Percentiles rank a stretch among this genome's conserved stretches.
phyloP scores from a whole-genome alignment of 2,329 filamentous ascomycete genomes.

The Fusarium lyarnte region DNA sequence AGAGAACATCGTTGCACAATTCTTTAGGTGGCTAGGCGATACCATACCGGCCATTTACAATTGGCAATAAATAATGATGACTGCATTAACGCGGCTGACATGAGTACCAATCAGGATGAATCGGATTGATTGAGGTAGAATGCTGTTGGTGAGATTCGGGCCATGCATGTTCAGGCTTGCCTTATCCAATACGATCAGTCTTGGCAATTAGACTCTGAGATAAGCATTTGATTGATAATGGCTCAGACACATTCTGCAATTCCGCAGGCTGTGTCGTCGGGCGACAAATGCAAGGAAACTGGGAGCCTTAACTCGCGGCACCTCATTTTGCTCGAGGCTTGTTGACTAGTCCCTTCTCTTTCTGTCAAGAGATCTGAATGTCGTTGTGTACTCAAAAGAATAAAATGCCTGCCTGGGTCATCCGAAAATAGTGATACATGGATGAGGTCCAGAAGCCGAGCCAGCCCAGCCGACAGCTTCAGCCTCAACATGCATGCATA shows the following conservation, averaged over 20 bases:
- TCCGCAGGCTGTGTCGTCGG: fast-evolving
- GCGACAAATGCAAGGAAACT: fast-evolving
- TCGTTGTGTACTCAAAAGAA: fast-evolving
- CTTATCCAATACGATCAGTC: not conserved
- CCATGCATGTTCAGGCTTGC: not conserved
- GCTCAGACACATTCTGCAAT: not conserved
- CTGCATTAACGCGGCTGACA: not conserved
- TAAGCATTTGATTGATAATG: not conserved
- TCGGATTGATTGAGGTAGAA: not conserved
- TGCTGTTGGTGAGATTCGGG: not conserved
- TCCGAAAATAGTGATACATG: no score
- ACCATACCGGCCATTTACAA: no score
- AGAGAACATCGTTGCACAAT: not conserved
- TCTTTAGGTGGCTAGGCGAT: not conserved
- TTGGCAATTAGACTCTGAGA: not conserved
- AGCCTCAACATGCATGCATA: not conserved
- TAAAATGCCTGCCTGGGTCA: no score
- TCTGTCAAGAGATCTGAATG: fast-evolving
- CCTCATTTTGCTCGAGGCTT: not conserved
- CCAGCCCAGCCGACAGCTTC: not conserved
- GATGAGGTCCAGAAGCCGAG: not conserved
- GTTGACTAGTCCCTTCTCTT: fast-evolving
- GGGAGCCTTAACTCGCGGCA: no score
- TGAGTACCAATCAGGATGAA: not conserved
- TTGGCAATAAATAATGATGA: not conserved